A percentile compares a stretch with the other conserved stretches of the same genome.
These are phyloP conservation scores for Blastobotrys ciferrii DNA, from an alignment of 1,139 yeast species.

Conservation along the genomic window DNA sequence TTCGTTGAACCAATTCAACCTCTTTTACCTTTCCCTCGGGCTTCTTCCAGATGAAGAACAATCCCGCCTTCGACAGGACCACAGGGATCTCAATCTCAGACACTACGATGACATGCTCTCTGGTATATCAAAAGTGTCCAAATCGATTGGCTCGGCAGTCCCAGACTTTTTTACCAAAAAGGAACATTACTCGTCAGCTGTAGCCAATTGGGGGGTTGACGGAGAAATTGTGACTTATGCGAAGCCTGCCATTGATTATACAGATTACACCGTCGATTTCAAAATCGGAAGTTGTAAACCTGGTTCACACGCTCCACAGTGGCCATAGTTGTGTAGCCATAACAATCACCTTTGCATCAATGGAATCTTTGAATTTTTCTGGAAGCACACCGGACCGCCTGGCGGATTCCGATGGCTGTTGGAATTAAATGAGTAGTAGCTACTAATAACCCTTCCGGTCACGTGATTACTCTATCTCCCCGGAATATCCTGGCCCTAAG, in stretches of 20 bases:
- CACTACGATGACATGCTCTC: slow-evolving; percentile 12
- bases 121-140: not conserved
- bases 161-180: slow-evolving; percentile 5
- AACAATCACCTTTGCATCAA: not conserved
- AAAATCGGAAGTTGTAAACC: slow-evolving; percentile 8
- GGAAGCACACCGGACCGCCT: too few species aligned
- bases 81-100: slow-evolving; percentile 4
- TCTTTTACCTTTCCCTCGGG: slow-evolving; percentile 7
- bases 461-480: too few species aligned
- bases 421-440: too few species aligned
- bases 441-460: too few species aligned
- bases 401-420: too few species aligned
- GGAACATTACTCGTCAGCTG: not conserved
- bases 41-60: slow-evolving; percentile 1
- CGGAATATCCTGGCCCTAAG: too few species aligned
- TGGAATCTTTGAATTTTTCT: not conserved
- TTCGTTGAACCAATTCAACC: slow-evolving; percentile 12
- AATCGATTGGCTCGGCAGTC: not conserved
- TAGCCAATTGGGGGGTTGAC: slow-evolving; percentile 8
- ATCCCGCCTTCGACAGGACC: not conserved
- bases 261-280: not conserved
- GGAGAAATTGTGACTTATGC: slow-evolving; percentile 4
- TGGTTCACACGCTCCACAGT: slow-evolving; percentile 6
- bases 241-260: slow-evolving; percentile 6
- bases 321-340: too few species aligned